Base-by-base conservation (phyloP, 306 rosid species). In the Cicer pinnatifidum region DNA sequence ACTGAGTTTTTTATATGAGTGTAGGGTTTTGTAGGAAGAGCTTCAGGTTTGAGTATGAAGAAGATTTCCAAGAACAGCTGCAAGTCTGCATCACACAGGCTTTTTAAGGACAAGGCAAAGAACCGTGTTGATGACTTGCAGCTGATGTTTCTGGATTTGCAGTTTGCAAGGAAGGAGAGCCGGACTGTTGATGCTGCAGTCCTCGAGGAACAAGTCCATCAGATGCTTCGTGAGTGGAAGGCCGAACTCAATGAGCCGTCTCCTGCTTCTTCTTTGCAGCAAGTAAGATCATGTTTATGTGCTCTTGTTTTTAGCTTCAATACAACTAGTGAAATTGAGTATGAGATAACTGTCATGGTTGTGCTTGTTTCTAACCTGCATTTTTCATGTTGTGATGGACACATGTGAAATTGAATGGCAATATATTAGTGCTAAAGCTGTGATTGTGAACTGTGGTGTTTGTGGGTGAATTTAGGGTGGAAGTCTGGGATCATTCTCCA, bases 201-300 rank as follows among this genome's bases (percentile, higher is more conserved):
- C 10, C 93, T 94, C 5, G 99, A 94, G 88, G 99, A 94, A 62
- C 99, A 94, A 82, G 97, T 94, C 47, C 92, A 91, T 86, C 96
- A 90, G 88, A 94, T 94, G 99, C 99, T 94, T 75, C 99, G 97
- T 1, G 99, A 94, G 76, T 94, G 99, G 99, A 94, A 91, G 86
- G 71, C 96, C 1, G 99, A 94, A 85, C 99, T 94, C 67, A 94
- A 90, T 17, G 97, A 94, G 80, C 93, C 99, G 47, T 89, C 99
- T 51, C 96, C 97, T 2, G 96, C 97, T 51, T 91, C 99, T 64
- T 94, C 99, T 19, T 81, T 94, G 86, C 97, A 94, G 84, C 97
- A 91, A 84, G 98, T 94, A 69, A 88, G 94, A 83, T 51, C 69
- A 78, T 48, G 35, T 68, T 54, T 20, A 11, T 71, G 45, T 64